Percentiles rank a stretch among this genome's conserved stretches.
phyloP scores from a whole-genome alignment of 2,329 filamentous ascomycete species.

The Talaromyces sp. region DNA sequence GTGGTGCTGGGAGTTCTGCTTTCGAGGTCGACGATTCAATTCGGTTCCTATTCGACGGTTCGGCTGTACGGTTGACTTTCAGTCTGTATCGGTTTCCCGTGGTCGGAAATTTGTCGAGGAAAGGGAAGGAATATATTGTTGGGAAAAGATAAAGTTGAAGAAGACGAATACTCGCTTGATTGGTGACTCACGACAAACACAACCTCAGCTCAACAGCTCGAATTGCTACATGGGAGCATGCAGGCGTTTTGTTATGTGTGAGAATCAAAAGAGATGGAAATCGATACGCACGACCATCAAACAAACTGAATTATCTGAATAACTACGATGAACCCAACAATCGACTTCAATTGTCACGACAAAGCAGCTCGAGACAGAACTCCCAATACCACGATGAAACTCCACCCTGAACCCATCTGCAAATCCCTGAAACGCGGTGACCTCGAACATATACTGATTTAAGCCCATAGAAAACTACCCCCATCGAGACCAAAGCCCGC shows the following conservation, averaged over 20 bases:
- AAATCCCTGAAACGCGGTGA: neutral
- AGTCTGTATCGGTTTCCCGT: neutral
- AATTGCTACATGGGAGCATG: neutral
- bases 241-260: neutral
- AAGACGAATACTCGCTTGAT: neutral
- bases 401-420: neutral
- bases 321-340: neutral
- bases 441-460: neutral
- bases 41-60: neutral
- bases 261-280: neutral
- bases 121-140: neutral
- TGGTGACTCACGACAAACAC: neutral
- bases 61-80: neutral
- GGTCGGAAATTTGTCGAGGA: neutral
- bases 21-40: neutral
- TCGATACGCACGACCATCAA: neutral
- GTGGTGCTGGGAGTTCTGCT: neutral
- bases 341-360: neutral
- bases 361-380: neutral
- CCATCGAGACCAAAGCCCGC: slow-evolving; percentile 70
- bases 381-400: neutral
- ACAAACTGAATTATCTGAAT: neutral
- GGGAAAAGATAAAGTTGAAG: neutral
- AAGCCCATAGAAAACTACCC: slow-evolving; percentile 67
- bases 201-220: neutral